Evolutionary conservation across 2,329 filamentous ascomycete species (phyloP).

Genomic region (Alternaria sp.): DNA sequence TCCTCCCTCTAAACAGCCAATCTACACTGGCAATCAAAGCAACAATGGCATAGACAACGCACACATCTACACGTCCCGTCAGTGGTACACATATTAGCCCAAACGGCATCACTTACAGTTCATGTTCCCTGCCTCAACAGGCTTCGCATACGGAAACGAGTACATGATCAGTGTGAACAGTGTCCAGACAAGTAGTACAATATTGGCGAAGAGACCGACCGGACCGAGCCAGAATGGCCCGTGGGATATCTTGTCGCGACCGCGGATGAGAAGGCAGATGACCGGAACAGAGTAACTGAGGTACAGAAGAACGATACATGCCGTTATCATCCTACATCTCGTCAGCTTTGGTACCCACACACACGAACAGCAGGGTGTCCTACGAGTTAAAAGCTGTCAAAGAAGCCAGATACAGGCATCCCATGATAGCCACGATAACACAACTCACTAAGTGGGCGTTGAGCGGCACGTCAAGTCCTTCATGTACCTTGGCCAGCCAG

Average conservation of each 20-base stretch:
- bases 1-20: constrained; percentile 41
- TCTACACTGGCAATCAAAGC: constrained; percentile 39
- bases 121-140: constrained; percentile 44
- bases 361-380: constrained; percentile 10
- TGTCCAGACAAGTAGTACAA: constrained; percentile 59
- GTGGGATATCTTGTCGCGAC: constrained; percentile 54
- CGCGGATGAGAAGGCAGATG: constrained; percentile 56
- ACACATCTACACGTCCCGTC: constrained; percentile 17
- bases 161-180: constrained; percentile 62
- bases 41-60: constrained; percentile 35
- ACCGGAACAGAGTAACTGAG: constrained; percentile 55
- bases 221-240: constrained; percentile 61
- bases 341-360: constrained; percentile 1
- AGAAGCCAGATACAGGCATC: constrained; percentile 57
- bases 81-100: constrained; percentile 15
- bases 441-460: constrained; percentile 56
- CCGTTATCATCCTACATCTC: constrained; percentile 52
- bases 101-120: constrained; percentile 27
- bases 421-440: constrained; percentile 57
- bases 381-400: constrained; percentile 55
- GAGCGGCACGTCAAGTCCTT: constrained; percentile 56
- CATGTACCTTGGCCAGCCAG: constrained; percentile 54
- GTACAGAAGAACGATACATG: constrained; percentile 54
- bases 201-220: constrained; percentile 55
- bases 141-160: constrained; percentile 45